Conservation (phyloP, 1,284 basidiomycete species). For the Boletus hoseneyae region DNA sequence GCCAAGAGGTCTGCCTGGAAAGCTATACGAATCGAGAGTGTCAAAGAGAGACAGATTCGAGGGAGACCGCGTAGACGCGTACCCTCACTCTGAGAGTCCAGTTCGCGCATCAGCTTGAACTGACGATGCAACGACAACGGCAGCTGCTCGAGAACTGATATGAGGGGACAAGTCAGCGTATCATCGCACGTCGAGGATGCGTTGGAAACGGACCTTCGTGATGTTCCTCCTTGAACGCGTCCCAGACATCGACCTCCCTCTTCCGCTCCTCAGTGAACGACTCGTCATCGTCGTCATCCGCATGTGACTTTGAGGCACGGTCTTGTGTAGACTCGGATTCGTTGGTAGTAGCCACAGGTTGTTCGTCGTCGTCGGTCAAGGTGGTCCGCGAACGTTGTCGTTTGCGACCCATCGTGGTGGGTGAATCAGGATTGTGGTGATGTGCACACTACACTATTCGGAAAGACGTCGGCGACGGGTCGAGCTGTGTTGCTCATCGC, state of each 20-base stretch:
- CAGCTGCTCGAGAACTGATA: slow-evolving; percentile 77
- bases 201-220: slow-evolving; percentile 55
- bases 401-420: slow-evolving; percentile 39
- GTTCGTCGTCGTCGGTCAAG: slow-evolving; percentile 31
- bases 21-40: slow-evolving; percentile 30
- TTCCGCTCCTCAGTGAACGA: slow-evolving; percentile 30
- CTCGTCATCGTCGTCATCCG: slow-evolving; percentile 14
- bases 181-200: slow-evolving; percentile 1
- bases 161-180: not conserved
- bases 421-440: too few relatives aligned
- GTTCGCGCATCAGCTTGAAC: slow-evolving; percentile 74
- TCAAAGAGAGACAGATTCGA: slow-evolving; percentile 4
- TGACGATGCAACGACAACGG: slow-evolving; percentile 82
- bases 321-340: slow-evolving; percentile 14
- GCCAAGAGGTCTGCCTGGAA: slow-evolving; percentile 39
- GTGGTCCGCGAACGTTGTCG: slow-evolving; percentile 46
- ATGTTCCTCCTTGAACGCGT: slow-evolving; percentile 73
- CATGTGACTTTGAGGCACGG: not conserved
- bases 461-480: not conserved
- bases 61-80: slow-evolving; percentile 24
- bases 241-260: slow-evolving; percentile 68
- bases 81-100: slow-evolving; percentile 76
- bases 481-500: not conserved
- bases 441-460: not conserved
- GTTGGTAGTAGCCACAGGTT: slow-evolving; percentile 7